Percentiles rank a stretch among this genome's conserved stretches.
Evolutionary conservation across 2,329 filamentous ascomycete species (phyloP).

Genomic region (Aspergillus sp.): DNA sequence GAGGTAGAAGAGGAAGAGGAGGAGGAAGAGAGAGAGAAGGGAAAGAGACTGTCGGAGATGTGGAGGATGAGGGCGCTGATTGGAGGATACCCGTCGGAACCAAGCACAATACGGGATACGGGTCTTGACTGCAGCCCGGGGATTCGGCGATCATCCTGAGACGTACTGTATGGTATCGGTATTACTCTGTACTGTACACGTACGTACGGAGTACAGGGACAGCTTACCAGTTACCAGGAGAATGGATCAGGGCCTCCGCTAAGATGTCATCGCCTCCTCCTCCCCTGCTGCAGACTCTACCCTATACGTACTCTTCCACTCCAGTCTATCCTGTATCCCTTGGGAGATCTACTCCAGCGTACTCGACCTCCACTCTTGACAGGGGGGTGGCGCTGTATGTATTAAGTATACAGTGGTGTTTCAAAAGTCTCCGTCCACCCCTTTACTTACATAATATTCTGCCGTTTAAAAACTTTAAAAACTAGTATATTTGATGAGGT

Average conservation of each 20-base stretch:
- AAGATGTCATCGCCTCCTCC: neutral
- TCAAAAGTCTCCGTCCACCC: too few species aligned
- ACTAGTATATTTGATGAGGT: neutral
- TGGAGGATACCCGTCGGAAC: conserved; percentile 14
- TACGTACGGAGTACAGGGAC: neutral
- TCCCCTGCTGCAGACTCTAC: neutral
- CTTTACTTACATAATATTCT: neutral
- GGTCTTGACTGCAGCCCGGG: too few species aligned
- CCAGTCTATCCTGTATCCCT: too few species aligned
- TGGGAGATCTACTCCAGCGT: too few species aligned
- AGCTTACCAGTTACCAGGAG: neutral
- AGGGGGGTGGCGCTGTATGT: too few species aligned
- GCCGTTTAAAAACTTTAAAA: neutral
- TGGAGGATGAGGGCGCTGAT: conserved; percentile 8
- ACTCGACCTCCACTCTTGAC: too few species aligned
- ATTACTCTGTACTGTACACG: conserved; percentile 1
- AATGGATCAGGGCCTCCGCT: too few species aligned
- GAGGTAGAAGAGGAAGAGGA: conserved; percentile 4
- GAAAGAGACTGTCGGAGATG: conserved; percentile 8
- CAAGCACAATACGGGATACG: conserved; percentile 5
- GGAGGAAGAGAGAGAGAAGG: conserved; percentile 6
- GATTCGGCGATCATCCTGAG: conserved; percentile 3
- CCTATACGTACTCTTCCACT: too few species aligned
- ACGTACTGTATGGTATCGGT: neutral
- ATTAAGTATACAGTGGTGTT: too few species aligned